Percentiles rank a stretch among this genome's conserved stretches.
Evolutionary conservation across 768 basidiomycete species (phyloP).

Genomic region (Leucosporidium scottii): DNA sequence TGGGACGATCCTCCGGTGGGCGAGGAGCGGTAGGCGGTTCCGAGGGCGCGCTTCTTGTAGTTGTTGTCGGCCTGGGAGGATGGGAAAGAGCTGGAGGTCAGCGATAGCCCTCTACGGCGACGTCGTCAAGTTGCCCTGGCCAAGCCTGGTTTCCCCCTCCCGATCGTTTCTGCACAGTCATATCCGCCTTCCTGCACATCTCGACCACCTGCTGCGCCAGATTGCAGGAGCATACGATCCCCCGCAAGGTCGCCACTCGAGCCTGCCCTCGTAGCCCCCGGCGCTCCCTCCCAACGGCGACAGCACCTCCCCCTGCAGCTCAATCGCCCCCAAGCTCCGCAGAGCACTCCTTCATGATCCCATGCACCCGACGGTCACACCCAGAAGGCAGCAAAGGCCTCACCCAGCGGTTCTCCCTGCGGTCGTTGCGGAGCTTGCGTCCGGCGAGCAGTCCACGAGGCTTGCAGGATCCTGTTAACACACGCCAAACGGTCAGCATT

Average conservation of each 20-base stretch:
- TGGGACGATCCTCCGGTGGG: constrained; percentile 99
- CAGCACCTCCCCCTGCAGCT: not conserved
- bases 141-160: too few species aligned
- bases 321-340: not conserved
- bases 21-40: constrained; percentile 99
- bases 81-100: constrained; percentile 4
- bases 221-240: too few species aligned
- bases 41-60: constrained; percentile 99
- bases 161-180: too few species aligned
- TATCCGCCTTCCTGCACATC: too few species aligned
- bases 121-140: too few species aligned
- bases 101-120: not conserved
- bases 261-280: not conserved
- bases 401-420: constrained; percentile 96
- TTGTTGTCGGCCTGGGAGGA: constrained; percentile 80
- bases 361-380: too few species aligned
- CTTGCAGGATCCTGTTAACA: constrained; percentile 24
- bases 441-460: constrained; percentile 53
- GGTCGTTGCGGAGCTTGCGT: constrained; percentile 89
- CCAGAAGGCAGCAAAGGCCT: constrained; percentile 38
- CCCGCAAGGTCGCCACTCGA: not conserved
- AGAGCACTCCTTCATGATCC: too few species aligned
- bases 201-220: too few species aligned
- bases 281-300: not conserved
- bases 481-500: not conserved